Evolutionary conservation across 305 asterid species (phyloP).

Genomic region (Fraxinus dipetala): DNA sequence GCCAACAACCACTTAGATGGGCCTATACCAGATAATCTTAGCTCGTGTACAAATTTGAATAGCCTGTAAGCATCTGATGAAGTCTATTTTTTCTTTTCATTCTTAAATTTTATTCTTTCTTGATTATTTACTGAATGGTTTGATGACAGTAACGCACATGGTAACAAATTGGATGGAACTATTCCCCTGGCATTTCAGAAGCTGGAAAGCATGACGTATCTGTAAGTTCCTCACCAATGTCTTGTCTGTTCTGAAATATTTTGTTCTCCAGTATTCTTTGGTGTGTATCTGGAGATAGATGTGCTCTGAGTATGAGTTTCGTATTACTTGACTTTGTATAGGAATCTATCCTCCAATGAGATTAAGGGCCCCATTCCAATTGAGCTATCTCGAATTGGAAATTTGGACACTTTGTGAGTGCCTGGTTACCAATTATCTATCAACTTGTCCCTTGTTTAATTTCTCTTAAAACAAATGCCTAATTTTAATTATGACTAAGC

Average conservation of each 20-base stretch:
- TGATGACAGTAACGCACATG: constrained; percentile 65
- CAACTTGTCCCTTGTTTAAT: neutral
- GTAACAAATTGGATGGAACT: constrained; percentile 77
- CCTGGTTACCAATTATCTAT: neutral
- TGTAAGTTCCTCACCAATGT: constrained; percentile 48
- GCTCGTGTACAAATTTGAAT: constrained; percentile 89
- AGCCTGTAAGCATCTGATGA: constrained; percentile 68
- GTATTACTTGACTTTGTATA: constrained; percentile 15
- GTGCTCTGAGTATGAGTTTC: neutral
- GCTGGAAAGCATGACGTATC: constrained; percentile 91
- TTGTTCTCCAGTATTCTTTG: neutral
- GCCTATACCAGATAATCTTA: constrained; percentile 77
- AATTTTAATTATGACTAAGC: neutral
- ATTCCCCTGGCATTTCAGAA: constrained; percentile 74
- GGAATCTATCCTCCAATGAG: constrained; percentile 80
- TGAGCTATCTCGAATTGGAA: constrained; percentile 88
- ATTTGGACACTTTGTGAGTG: constrained; percentile 89
- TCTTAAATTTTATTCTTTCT: neutral
- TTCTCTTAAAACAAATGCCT: neutral
- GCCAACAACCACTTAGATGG: constrained; percentile 82
- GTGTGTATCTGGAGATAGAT: neutral
- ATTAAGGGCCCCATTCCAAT: constrained; percentile 79
- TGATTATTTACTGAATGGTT: neutral
- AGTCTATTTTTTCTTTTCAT: neutral
- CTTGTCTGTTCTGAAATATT: neutral